phyloP scores from a whole-genome alignment of 129 eudicot species.

The Flaveria robusta region DNA sequence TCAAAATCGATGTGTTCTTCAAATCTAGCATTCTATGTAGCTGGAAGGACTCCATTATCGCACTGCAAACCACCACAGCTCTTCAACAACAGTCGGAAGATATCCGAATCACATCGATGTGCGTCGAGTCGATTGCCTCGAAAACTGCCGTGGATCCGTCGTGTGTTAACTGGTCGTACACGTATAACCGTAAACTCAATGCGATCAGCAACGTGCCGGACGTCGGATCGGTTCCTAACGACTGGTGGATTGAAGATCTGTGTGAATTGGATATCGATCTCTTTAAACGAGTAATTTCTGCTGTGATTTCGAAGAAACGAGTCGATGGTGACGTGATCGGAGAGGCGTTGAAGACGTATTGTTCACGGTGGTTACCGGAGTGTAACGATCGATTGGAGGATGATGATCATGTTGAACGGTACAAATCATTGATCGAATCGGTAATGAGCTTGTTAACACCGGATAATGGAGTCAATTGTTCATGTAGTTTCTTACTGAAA shows the following conservation, averaged over 20 bases:
- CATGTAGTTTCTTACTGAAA: constrained; percentile 82
- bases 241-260: constrained; percentile 96
- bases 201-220: constrained; percentile 36
- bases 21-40: constrained; percentile 70
- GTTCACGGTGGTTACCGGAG: constrained; percentile 80
- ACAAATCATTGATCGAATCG: constrained; percentile 60
- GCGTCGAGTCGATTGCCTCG: constrained; percentile 73
- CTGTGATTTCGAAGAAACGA: constrained; percentile 71
- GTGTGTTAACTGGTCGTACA: constrained; percentile 75
- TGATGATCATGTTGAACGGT: constrained; percentile 51
- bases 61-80: constrained; percentile 59
- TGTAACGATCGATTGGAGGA: constrained; percentile 56
- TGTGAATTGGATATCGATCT: constrained; percentile 78
- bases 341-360: constrained; percentile 71
- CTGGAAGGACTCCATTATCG: constrained; percentile 96
- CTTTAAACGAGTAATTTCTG: constrained; percentile 71
- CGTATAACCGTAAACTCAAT: constrained; percentile 59
- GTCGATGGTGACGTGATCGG: constrained; percentile 66
- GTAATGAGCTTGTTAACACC: constrained; percentile 65
- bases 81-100: constrained; percentile 73
- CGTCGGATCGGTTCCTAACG: constrained; percentile 62
- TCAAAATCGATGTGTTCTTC: constrained; percentile 77
- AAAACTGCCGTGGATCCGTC: constrained; percentile 69
- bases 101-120: constrained; percentile 54
- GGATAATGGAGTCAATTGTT: constrained; percentile 58